phyloP scores from a whole-genome alignment of 108 stramenopile species.

The Cylindrotheca fusiformis region DNA sequence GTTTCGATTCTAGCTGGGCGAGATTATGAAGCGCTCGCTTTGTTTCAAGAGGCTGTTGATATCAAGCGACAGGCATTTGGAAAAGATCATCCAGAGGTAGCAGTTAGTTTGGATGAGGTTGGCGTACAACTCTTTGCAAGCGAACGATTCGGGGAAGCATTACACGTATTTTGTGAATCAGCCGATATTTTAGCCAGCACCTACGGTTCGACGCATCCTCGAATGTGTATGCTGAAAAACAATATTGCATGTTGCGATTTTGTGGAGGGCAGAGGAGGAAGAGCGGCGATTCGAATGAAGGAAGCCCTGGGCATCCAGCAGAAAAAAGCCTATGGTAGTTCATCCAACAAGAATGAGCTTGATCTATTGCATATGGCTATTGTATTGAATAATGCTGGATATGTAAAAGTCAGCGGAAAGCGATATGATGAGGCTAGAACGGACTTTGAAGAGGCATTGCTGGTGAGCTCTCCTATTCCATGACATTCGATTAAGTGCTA shows the following conservation, averaged over 20 bases:
- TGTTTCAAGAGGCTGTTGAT: slow-evolving; percentile 31
- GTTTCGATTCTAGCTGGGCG: slow-evolving; percentile 18
- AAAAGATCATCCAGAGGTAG: slow-evolving; percentile 29
- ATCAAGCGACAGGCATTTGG: slow-evolving; percentile 37
- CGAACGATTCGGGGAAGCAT: slow-evolving; percentile 23
- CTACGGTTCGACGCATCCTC: slow-evolving; percentile 1
- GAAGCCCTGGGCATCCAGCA: slow-evolving; percentile 25
- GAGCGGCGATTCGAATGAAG: slow-evolving; percentile 17
- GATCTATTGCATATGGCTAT: slow-evolving; percentile 36
- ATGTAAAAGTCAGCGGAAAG: slow-evolving; percentile 24
- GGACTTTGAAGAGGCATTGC: slow-evolving; percentile 38
- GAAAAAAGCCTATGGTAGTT: neutral
- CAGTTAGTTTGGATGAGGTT: slow-evolving; percentile 28
- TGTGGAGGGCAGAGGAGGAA: slow-evolving; percentile 15
- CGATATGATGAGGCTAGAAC: slow-evolving; percentile 34
- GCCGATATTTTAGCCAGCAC: slow-evolving; percentile 10
- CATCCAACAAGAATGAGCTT: slow-evolving; percentile 10
- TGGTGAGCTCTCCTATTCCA: slow-evolving; percentile 14
- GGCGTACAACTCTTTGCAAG: slow-evolving; percentile 42
- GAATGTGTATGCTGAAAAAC: slow-evolving; percentile 28
- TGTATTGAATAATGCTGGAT: slow-evolving; percentile 33
- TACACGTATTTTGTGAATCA: slow-evolving; percentile 28
- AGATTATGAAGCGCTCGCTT: slow-evolving; percentile 12
- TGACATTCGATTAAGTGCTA: neutral
- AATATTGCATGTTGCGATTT: slow-evolving; percentile 42